Evolutionary conservation across 176 grass and related monocot species (phyloP), one percentile per base, ranked within the genome.

Genomic region (Oryza glaberrima): DNA sequence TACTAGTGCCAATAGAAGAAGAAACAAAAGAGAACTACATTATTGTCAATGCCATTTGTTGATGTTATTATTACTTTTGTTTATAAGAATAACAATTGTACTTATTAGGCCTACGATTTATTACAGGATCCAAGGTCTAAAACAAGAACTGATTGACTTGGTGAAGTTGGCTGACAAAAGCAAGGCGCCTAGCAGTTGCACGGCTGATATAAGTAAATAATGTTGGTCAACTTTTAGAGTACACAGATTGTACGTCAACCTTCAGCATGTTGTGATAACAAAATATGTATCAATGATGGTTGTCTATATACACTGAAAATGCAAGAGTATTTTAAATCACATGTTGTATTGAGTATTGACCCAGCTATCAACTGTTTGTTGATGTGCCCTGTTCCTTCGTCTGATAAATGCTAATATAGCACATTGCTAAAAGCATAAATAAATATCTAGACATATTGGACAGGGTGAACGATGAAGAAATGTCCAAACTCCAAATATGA

Each of bases 141-240:
- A 23, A 45, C 34, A 76, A 9, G 30, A 81, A 85, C 4, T 70
- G 3, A 34, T 16, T 65, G 44, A 52, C 65, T 4, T 7, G 73
- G 66, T 15, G 36, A 90, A 69, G 34, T 72, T 86, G 72, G 67
- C 67, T 65, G 46, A 67, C 54, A 81, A 36, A 65, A 16, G 77
- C 83, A 81, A 69, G 3, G 3, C 40, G 44, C 28, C 56, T 81
- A 77, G 22, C 25, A 72, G 34, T 81, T 70, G n/a, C 19, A 71
- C 58, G 70, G 51, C 30, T 70, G 3, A 76, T 76, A 85, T 28
- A 69, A 77, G 73, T 77, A 85, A 85, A 75, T 35, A 69, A 70
- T 43, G 64, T 60, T 77, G n/a, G 72, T 71, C 82, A 81, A 89
- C 65, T 81, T 13, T 47, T 70, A 70, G 66, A 81, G 5, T 34